phyloP scores from a whole-genome alignment of 306 rosid species.

The Chamaecrista fasciculata region DNA sequence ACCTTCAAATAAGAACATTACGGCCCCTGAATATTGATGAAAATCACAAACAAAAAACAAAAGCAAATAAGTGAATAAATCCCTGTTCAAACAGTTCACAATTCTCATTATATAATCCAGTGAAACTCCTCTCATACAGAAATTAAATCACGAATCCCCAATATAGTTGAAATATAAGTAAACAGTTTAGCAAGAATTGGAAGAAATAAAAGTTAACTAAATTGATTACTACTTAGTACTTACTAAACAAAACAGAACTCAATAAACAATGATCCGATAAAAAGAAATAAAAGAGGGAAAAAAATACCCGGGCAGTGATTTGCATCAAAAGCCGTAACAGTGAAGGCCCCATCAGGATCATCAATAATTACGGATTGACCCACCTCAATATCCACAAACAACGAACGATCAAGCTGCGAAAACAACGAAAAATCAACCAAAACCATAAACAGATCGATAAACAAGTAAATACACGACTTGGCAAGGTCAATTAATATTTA shows the following conservation, averaged over 20 bases:
- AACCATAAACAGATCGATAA: neutral
- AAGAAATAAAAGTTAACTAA: neutral
- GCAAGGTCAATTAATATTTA: too few relatives aligned
- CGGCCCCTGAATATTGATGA: conserved; percentile 54
- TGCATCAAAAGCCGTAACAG: conserved; percentile 71
- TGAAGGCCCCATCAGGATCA: conserved; percentile 59
- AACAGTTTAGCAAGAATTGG: neutral
- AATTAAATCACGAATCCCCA: neutral
- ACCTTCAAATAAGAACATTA: conserved; percentile 84
- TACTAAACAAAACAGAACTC: neutral
- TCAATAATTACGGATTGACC: conserved; percentile 47
- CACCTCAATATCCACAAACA: conserved; percentile 53
- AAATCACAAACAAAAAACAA: conserved; percentile 41
- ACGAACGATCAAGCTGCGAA: conserved; percentile 45
- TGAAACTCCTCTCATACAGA: neutral
- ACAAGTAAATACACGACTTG: neutral
- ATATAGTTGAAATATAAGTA: neutral
- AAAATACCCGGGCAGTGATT: conserved; percentile 71
- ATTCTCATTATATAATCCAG: conserved; percentile 1
- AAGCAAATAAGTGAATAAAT: conserved; percentile 35
- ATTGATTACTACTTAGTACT: too few relatives aligned
- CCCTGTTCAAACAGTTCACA: conserved; percentile 11
- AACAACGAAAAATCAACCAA: neutral
- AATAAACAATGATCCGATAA: neutral
- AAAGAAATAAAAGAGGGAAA: neutral